Evolutionary conservation across 192 early-diverging fungal species (phyloP), one percentile per base, ranked within the genome.

Genomic region (Endogone sp.): DNA sequence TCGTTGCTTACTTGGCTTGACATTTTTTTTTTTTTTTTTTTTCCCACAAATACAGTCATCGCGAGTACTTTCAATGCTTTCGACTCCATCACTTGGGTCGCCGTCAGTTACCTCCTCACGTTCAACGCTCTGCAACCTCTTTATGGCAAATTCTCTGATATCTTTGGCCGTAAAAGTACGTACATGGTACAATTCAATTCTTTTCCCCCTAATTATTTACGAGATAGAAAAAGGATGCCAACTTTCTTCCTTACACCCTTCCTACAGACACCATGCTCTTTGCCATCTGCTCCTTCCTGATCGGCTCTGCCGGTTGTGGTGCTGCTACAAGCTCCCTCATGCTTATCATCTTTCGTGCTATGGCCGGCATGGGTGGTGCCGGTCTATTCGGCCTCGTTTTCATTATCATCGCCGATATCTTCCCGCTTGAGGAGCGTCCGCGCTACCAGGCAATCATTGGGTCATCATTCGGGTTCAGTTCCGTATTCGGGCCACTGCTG

Each of bases 401-500:
- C 60, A 76, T 85, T 16, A 82, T 86, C 58, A 78, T 86, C 28
- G 60, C 82, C 6, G 95, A 95, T 72, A 88, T 97, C 70, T 85
- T 95, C 29, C 80, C 85, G 25, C 66, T 88, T 20, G 81, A 87
- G 26, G 89, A 95, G 62, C 81, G 92, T 28, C 89, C 90, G 29
- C 92, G 93, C 71, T 97, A 93, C 75, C 83, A 89, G 78, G 83
- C 88, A 20, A 69, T 94, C 26, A 84, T 94, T 60, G 89, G 89
- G 49, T 88, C 85, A 63, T 84, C 89, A 3, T 94, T 93, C 80
- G 93, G 89, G 3, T 64, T 94, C 44, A 83, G 92, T 4, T 91
- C 88, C 3, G 88, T 94, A 9, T 67, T 93, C 24, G 95, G 92
- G 2, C 95, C 95, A 2, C 74, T 97, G 24, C 58, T 87, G 9